phyloP scores from a whole-genome alignment of 805 yeast genomes.

The Suhomyces pyralidae region DNA sequence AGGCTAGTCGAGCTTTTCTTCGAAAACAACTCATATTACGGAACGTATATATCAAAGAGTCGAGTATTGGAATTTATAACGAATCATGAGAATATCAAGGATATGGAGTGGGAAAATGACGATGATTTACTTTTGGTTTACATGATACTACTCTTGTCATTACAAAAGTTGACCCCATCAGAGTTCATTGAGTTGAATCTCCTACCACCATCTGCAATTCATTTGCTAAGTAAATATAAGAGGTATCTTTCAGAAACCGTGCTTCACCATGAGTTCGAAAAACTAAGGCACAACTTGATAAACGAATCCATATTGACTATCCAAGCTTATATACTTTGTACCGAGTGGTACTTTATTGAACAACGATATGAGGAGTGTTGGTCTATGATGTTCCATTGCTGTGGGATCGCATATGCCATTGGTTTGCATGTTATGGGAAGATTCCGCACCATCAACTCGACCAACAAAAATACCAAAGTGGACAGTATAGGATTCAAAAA shows the following conservation, averaged over 20 bases:
- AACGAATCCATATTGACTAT: conserved; percentile 48
- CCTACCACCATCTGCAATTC: conserved; percentile 15
- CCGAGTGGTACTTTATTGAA: conserved; percentile 49
- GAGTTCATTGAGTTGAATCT: conserved; percentile 19
- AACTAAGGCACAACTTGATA: conserved; percentile 45
- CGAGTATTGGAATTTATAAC: conserved; percentile 36
- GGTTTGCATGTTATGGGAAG: conserved; percentile 48
- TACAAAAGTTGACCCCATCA: conserved; percentile 34
- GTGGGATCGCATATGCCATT: conserved; percentile 48
- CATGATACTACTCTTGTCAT: conserved; percentile 42
- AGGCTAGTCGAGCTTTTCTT: conserved; percentile 42
- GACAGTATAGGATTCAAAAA: not conserved
- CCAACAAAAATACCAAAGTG: not conserved
- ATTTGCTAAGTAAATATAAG: conserved; percentile 18
- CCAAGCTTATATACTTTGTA: conserved; percentile 48
- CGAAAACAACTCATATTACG: conserved; percentile 36
- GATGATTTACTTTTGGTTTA: conserved; percentile 47
- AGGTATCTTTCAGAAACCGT: conserved; percentile 17
- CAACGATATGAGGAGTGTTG: conserved; percentile 51
- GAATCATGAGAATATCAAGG: conserved; percentile 28
- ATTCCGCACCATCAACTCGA: conserved; percentile 13
- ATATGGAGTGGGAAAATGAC: conserved; percentile 44
- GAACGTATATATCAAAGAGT: conserved; percentile 35
- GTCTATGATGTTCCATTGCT: conserved; percentile 49
- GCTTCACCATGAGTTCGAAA: conserved; percentile 41